Evolutionary conservation across 108 stramenopile species (phyloP).

Genomic region (Epithemia pelagica): DNA sequence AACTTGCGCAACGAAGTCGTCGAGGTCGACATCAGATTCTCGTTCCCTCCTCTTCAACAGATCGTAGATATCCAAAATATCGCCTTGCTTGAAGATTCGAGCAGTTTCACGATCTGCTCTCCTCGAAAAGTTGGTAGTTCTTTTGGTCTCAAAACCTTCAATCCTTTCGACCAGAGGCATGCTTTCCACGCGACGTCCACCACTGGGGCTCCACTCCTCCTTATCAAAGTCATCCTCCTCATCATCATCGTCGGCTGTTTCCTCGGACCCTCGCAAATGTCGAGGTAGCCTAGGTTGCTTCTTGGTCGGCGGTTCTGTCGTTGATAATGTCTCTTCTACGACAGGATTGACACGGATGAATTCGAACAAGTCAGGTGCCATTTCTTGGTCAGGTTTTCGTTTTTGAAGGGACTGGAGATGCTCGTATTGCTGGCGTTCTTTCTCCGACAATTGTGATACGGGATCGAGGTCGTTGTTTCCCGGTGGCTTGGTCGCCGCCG

Average conservation of each 20-base stretch:
- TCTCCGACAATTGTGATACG: too few species aligned
- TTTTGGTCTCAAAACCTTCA: constrained; percentile 19
- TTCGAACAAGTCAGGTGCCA: background rate
- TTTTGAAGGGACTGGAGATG: background rate
- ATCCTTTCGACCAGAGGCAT: constrained; percentile 35
- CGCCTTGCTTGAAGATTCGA: background rate
- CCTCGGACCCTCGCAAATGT: background rate
- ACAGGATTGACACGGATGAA: background rate
- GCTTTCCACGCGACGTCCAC: background rate
- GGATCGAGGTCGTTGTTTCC: too few species aligned
- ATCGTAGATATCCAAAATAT: constrained; percentile 9
- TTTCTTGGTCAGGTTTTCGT: background rate
- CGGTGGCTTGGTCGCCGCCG: too few species aligned
- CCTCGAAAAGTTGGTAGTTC: constrained; percentile 32
- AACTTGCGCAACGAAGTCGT: background rate
- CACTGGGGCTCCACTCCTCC: background rate
- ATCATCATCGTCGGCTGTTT: background rate
- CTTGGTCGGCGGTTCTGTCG: too few species aligned
- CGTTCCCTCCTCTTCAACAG: background rate
- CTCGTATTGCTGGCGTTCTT: background rate
- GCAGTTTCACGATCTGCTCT: background rate
- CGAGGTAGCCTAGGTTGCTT: background rate
- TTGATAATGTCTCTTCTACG: background rate
- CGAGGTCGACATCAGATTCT: background rate
- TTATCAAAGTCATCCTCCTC: background rate